Base-by-base conservation (phyloP, 805 yeast genomes). In the Candida awuae region DNA sequence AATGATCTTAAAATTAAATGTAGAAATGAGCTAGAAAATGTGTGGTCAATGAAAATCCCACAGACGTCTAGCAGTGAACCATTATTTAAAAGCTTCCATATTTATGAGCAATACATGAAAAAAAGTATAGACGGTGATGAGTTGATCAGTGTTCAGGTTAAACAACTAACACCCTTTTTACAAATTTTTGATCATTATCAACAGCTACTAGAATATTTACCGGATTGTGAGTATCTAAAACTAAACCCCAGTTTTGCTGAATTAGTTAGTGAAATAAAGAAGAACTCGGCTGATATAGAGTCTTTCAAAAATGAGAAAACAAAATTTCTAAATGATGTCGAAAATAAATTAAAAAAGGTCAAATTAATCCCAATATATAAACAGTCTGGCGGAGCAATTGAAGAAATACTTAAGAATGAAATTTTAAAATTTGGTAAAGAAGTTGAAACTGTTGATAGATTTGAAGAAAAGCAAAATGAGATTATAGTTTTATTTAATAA, bases 71-170 rank as follows among this genome's bases (percentile, higher is more conserved):
- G 12, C 14, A 25, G n/a, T 25, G 28, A 25, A 10, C 10, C 28
- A 6, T 55, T 71, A 4, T 46, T 59, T 33, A 56, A 58, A 4
- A 69, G 69, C 35, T 52, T 78, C 2, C 51, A 53, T 2, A 68
- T 68, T 16, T 62, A 80, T 53, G 65, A 65, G 23, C 54, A 51
- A 3, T 80, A 77, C 50, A 54, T 82, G 14, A 48, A 51, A 1
- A 75, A 75, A 44, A 92, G 94, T 1, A 58, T 61, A 21, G 52
- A 61, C 4, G 83, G 92, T 8, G 95, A 87, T 56, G 56, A 56
- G 3, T 61, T 70, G 2, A 71, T 84, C 0, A 48, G 56, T 6
- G 54, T 59, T 3, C 71, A 72, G 34, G 73, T 75, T 45, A 46
- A 54, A 1, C 65, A 68, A n/a, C 63, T 83, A 34, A 71, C 67